A percentile compares a stretch with the other conserved stretches of the same genome.
phyloP scores from a whole-genome alignment of 805 yeast species.

The Candida michaelii region DNA sequence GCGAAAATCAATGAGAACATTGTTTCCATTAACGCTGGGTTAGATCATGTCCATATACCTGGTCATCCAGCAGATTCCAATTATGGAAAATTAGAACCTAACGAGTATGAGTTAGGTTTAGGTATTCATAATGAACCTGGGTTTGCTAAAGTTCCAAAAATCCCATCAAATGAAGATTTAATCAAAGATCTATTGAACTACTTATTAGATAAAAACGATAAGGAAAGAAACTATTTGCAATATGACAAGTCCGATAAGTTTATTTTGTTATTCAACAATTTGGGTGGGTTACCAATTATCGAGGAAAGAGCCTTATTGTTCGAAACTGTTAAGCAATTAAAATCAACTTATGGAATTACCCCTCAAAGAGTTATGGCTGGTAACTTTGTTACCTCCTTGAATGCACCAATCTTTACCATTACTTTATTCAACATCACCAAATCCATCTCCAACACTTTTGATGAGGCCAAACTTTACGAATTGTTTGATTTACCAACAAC shows the following conservation, averaged over 20 bases:
- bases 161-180: slow-evolving; percentile 33
- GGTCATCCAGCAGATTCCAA: slow-evolving; percentile 26
- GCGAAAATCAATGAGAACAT: slow-evolving; percentile 23
- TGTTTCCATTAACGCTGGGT: slow-evolving; percentile 37
- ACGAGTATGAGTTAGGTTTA: slow-evolving; percentile 34
- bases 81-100: slow-evolving; percentile 23
- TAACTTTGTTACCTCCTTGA: slow-evolving; percentile 34
- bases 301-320: slow-evolving; percentile 29
- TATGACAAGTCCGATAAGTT: slow-evolving; percentile 28
- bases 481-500: slow-evolving; percentile 30
- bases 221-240: slow-evolving; percentile 30
- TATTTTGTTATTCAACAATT: slow-evolving; percentile 31
- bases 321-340: slow-evolving; percentile 23
- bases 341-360: slow-evolving; percentile 23
- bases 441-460: slow-evolving; percentile 21
- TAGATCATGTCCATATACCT: slow-evolving; percentile 39
- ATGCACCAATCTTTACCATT: slow-evolving; percentile 38
- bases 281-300: slow-evolving; percentile 37
- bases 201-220: slow-evolving; percentile 24
- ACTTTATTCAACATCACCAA: slow-evolving; percentile 34
- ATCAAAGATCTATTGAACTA: slow-evolving; percentile 23
- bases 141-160: slow-evolving; percentile 25
- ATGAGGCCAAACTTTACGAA: slow-evolving; percentile 22
- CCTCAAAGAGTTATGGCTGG: slow-evolving; percentile 33
- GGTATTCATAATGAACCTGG: slow-evolving; percentile 45